These are phyloP conservation scores for Lactifluus piperatus DNA, from an alignment of 768 basidiomycete species.

Conservation along the genomic window DNA sequence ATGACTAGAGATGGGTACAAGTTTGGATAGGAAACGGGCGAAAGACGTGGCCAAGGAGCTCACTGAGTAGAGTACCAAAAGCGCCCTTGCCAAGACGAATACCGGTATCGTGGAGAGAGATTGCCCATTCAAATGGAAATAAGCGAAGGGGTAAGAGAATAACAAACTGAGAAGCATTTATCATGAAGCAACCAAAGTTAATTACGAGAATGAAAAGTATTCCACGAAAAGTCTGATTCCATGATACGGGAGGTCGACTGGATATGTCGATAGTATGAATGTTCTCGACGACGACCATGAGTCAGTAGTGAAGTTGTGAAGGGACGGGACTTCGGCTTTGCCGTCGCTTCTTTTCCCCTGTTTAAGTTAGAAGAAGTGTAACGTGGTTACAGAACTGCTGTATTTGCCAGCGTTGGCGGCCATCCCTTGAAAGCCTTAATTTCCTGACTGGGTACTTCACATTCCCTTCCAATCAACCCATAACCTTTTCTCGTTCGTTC, in stretches of 20 bases:
- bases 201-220: slow-evolving; percentile 50
- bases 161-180: slow-evolving; percentile 66
- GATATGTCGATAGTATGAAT: slow-evolving; percentile 42
- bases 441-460: too few species aligned
- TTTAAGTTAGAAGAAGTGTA: too few species aligned
- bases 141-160: slow-evolving; percentile 58
- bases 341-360: too few species aligned
- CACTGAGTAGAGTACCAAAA: slow-evolving; percentile 68
- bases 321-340: too few species aligned
- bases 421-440: too few species aligned
- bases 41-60: slow-evolving; percentile 21
- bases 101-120: slow-evolving; percentile 53
- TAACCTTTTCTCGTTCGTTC: too few species aligned
- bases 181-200: slow-evolving; percentile 53
- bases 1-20: slow-evolving; percentile 40
- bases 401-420: too few species aligned
- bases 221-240: slow-evolving; percentile 42
- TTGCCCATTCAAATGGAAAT: slow-evolving; percentile 50
- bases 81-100: slow-evolving; percentile 77
- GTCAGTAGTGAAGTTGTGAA: too few species aligned
- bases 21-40: background rate
- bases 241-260: slow-evolving; percentile 44
- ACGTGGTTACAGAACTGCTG: too few species aligned
- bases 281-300: background rate
- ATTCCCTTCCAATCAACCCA: too few species aligned